A percentile compares a stretch with the other conserved stretches of the same genome.
Evolutionary conservation across 805 yeast species (phyloP).

Genomic region (Zygoascus bituminiphila): DNA sequence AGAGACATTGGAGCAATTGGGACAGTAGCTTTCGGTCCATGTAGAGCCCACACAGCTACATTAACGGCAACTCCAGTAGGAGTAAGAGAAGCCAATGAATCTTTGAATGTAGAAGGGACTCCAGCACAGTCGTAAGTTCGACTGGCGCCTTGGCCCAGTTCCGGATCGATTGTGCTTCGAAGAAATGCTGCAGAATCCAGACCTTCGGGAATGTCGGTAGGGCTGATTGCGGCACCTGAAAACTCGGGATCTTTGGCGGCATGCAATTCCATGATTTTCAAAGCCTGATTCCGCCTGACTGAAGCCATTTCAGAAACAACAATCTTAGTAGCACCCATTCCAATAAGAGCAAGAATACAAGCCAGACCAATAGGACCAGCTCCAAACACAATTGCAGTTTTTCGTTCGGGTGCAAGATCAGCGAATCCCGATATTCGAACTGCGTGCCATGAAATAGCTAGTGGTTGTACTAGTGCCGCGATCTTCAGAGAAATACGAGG

Average conservation of each 20-base stretch:
- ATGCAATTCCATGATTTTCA: slow-evolving; percentile 6
- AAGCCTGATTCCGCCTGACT: slow-evolving; percentile 35
- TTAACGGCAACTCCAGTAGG: slow-evolving; percentile 49
- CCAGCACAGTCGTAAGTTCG: slow-evolving; percentile 47
- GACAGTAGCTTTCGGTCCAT: slow-evolving; percentile 27
- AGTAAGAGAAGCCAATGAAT: slow-evolving; percentile 40
- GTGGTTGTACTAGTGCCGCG: slow-evolving; percentile 51
- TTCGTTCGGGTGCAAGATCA: slow-evolving; percentile 27
- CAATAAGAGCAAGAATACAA: slow-evolving; percentile 43
- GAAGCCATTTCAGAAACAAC: slow-evolving; percentile 45
- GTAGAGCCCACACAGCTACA: slow-evolving; percentile 37
- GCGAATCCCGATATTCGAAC: slow-evolving; percentile 34
- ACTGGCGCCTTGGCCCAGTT: slow-evolving; percentile 25
- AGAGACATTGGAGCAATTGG: slow-evolving; percentile 10
- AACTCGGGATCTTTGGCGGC: background rate
- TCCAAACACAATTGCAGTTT: slow-evolving; percentile 42
- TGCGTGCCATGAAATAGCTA: slow-evolving; percentile 56
- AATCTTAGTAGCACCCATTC: slow-evolving; percentile 35
- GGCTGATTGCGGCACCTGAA: slow-evolving; percentile 2
- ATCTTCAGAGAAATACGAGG: slow-evolving; percentile 33
- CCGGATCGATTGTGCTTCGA: background rate
- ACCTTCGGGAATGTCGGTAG: background rate
- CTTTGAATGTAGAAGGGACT: slow-evolving; percentile 42
- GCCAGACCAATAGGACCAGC: slow-evolving; percentile 51
- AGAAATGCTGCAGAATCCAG: background rate